phyloP scores from a whole-genome alignment of 768 basidiomycete genomes.

The Leccinum rimulosum region DNA sequence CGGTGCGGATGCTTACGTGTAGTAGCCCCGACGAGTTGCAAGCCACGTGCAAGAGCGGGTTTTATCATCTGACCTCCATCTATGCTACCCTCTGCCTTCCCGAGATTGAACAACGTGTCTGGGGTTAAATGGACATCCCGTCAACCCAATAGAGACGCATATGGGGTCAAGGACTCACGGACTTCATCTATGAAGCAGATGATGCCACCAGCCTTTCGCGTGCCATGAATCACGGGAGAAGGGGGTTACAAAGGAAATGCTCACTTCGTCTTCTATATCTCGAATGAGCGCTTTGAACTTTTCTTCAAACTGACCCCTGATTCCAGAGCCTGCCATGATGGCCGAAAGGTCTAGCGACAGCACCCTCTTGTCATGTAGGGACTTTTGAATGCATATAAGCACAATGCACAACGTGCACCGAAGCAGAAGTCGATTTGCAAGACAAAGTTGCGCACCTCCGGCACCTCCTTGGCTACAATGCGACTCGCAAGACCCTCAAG shows the following conservation, averaged over 20 bases:
- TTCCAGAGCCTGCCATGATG: no score
- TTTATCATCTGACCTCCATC: constrained; percentile 95
- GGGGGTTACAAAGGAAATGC: no score
- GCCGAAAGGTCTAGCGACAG: no score
- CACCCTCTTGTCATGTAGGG: no score
- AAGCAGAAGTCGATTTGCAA: background rate
- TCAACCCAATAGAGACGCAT: background rate
- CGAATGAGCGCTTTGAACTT: no score
- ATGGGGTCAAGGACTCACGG: constrained; percentile 51
- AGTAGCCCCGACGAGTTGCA: constrained; percentile 89
- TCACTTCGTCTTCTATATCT: no score
- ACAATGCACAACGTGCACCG: no score
- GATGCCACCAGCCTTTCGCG: constrained; percentile 61
- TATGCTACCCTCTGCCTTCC: constrained; percentile 88
- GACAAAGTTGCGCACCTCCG: constrained; percentile 57
- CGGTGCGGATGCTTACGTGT: constrained; percentile 51
- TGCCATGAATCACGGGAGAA: background rate
- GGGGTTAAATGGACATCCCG: background rate
- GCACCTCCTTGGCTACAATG: constrained; percentile 87
- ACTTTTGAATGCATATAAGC: no score
- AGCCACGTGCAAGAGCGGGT: constrained; percentile 81
- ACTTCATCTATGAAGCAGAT: constrained; percentile 97
- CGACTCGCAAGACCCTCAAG: constrained; percentile 85
- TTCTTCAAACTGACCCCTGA: no score
- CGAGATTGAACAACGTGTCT: constrained; percentile 84